Evolutionary conservation across 2,329 filamentous ascomycete genomes (phyloP).

Genomic region (Botrytis paeoniae): DNA sequence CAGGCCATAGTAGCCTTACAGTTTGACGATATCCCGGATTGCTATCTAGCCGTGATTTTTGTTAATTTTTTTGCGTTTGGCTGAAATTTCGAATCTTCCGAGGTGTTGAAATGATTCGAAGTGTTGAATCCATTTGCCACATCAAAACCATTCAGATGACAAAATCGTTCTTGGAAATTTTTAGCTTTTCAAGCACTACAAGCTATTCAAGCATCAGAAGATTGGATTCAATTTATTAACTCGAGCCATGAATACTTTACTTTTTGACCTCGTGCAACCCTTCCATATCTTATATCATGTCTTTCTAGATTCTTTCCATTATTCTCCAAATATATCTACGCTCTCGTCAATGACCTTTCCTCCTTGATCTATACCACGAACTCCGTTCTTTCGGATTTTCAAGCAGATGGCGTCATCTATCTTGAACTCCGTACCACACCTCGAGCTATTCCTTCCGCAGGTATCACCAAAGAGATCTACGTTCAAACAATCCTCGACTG

Average conservation of each 20-base stretch:
- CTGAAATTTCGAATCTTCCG: background rate
- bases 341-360: conserved; percentile 61
- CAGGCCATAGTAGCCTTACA: conserved; percentile 9
- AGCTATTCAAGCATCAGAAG: background rate
- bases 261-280: background rate
- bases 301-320: conserved; percentile 68
- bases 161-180: background rate
- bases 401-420: conserved; percentile 69
- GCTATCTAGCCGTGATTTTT: background rate
- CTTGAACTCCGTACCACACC: conserved; percentile 80
- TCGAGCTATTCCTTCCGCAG: conserved; percentile 53
- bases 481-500: conserved; percentile 62
- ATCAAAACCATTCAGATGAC: background rate
- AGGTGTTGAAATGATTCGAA: background rate
- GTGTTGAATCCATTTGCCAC: background rate
- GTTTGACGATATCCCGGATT: background rate
- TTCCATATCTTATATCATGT: conserved; percentile 22
- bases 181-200: background rate
- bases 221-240: background rate
- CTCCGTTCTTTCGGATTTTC: conserved; percentile 64
- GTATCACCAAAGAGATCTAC: conserved; percentile 58
- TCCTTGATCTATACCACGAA: conserved; percentile 61
- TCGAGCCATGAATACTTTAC: background rate
- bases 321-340: conserved; percentile 78
- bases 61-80: background rate